phyloP scores from a whole-genome alignment of 768 basidiomycete genomes.

The Lentinula edodes region DNA sequence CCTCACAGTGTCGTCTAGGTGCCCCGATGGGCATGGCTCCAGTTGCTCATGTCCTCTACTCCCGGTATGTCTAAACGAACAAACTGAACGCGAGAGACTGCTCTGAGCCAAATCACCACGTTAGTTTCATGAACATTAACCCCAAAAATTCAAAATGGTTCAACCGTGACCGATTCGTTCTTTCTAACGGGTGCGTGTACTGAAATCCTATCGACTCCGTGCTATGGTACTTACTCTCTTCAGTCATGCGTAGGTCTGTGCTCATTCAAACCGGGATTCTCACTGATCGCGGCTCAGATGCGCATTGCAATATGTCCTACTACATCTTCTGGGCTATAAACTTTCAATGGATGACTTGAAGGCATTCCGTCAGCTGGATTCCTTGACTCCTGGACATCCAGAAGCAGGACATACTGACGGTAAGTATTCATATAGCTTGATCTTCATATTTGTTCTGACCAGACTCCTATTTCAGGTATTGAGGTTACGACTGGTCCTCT shows the following conservation, averaged over 20 bases:
- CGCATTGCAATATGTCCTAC: conserved; percentile 87
- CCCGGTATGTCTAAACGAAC: conserved; percentile 40
- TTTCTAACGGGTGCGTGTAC: conserved; percentile 83
- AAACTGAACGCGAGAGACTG: background rate
- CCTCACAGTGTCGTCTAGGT: conserved; percentile 37
- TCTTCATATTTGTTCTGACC: background rate
- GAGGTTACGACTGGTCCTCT: conserved; percentile 96
- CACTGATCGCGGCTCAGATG: conserved; percentile 44
- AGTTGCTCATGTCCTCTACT: conserved; percentile 74
- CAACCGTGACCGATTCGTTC: conserved; percentile 95
- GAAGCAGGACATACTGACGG: conserved; percentile 60
- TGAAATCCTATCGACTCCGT: background rate
- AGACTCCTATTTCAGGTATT: conserved; percentile 37
- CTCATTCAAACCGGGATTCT: background rate
- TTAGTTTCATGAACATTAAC: conserved; percentile 82
- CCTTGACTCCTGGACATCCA: conserved; percentile 91
- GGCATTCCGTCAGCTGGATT: conserved; percentile 86
- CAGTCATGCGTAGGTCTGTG: conserved; percentile 67
- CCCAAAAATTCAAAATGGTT: conserved; percentile 89
- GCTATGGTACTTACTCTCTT: conserved; percentile 11
- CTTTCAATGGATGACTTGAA: conserved; percentile 90
- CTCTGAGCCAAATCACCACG: conserved; percentile 2
- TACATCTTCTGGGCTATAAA: conserved; percentile 91
- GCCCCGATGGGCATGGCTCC: conserved; percentile 95
- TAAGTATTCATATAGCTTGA: conserved; percentile 8